These are phyloP conservation scores for Colletotrichum sp. DNA, from an alignment of 2,329 filamentous ascomycete species.

Conservation along the genomic window DNA sequence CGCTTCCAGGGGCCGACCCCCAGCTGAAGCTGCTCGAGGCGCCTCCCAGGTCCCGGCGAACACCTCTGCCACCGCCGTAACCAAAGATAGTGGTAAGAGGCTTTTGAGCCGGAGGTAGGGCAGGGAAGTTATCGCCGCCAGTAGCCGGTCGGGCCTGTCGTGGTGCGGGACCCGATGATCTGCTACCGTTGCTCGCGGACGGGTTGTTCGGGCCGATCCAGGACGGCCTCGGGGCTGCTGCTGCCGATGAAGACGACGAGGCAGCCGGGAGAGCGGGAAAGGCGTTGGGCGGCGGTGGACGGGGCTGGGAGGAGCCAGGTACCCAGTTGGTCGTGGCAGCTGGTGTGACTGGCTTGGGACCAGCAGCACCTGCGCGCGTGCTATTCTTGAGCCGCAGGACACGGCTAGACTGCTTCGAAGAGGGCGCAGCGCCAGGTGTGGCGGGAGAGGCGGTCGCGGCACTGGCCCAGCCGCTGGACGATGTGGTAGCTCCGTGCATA, in stretches of 20 bases:
- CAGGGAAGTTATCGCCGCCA: constrained; percentile 73
- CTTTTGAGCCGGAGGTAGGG: constrained; percentile 79
- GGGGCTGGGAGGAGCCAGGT: constrained; percentile 12
- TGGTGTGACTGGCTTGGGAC: constrained; percentile 28
- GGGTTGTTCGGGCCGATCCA: constrained; percentile 31
- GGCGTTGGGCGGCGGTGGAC: constrained; percentile 35
- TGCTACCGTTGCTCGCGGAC: constrained; percentile 8
- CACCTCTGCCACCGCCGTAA: constrained; percentile 58
- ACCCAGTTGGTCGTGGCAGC: constrained; percentile 27
- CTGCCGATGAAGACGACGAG: constrained; percentile 20
- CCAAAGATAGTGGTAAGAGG: constrained; percentile 67
- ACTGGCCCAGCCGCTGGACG: constrained; percentile 63
- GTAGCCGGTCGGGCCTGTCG: neutral
- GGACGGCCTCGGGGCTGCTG: constrained; percentile 31
- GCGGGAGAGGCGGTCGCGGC: constrained; percentile 65
- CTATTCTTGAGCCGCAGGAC: constrained; percentile 66
- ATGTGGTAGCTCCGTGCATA: constrained; percentile 65
- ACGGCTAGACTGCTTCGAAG: constrained; percentile 56
- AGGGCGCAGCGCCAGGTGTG: constrained; percentile 40
- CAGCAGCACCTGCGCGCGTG: constrained; percentile 46
- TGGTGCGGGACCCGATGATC: neutral
- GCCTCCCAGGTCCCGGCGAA: constrained; percentile 57
- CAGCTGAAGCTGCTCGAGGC: constrained; percentile 60
- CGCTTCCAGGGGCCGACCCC: constrained; percentile 38
- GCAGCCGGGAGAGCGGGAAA: constrained; percentile 49